Evolutionary conservation across 2,329 filamentous ascomycete species (phyloP), one percentile per base, ranked within the genome.

Genomic region (Fusarium haematococcum): DNA sequence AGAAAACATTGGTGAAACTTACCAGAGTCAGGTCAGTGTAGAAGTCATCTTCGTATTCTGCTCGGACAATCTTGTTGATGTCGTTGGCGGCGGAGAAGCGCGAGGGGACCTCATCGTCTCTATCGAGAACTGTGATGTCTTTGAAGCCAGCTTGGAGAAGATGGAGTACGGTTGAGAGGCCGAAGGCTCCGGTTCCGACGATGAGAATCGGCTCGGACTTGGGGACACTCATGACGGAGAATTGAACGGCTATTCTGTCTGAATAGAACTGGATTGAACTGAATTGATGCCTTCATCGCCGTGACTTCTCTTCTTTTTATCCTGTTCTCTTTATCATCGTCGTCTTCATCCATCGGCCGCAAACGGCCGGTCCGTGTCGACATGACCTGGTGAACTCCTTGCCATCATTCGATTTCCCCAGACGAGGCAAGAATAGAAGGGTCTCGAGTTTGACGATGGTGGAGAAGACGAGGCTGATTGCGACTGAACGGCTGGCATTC

Each of bases 11-110:
- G 52, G 16, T 10, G 9, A 43, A n/a, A 33, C 83, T 68, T 79
- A 88, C 87, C 63, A 90, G 80, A 2, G 88, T 86, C 50, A 90
- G 76, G 3, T 89, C 83, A 0, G 88, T 88, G 68, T 91, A 91
- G 65, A 89, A 89, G 0, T 84, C 82, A 67, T 90, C 88, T 69
- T 89, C 87, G 67, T 91, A 91, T 71, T 91, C 88, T 6, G 86
- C 88, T 3, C 89, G 85, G 39, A 91, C 83, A 65, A 91, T 91
- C 79, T 91, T 91, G 78, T 91, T 91, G 30, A 91, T 77, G 71
- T 91, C 89, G 68, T 90, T 89, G 23, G 86, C 89, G 0, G 89
- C 90, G 0, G 90, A 90, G 75, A 81, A 82, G 2, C 68, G 67
- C 5, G 87, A 86, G 1, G 88, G 88, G 1, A 80, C 73, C 10